phyloP scores from a whole-genome alignment of 257 asterid species.

The Solanum stenotomum region DNA sequence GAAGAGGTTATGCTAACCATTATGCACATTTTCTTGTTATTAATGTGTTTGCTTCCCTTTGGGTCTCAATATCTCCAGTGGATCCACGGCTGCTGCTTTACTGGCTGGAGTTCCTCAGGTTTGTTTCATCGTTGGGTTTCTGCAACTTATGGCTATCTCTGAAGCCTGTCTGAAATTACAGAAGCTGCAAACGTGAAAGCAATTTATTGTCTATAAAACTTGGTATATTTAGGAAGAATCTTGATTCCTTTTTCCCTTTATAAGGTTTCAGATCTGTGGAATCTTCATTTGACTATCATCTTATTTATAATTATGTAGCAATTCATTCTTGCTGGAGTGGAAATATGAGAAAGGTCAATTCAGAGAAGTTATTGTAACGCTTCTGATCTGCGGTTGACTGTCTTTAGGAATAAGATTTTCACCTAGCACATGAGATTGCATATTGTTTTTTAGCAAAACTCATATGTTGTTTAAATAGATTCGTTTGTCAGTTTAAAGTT shows the following conservation, averaged over 20 bases:
- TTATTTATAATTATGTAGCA: background rate
- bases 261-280: background rate
- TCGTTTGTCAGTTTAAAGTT: background rate
- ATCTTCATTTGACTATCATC: background rate
- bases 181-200: background rate
- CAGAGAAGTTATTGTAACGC: background rate
- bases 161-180: background rate
- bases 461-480: background rate
- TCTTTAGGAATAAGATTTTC: background rate
- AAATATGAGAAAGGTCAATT: background rate
- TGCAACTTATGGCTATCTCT: background rate
- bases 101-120: constrained; percentile 95
- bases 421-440: background rate
- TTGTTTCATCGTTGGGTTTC: constrained; percentile 13
- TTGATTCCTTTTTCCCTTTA: background rate
- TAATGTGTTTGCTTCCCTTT: background rate
- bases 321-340: background rate
- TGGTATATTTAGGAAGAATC: background rate
- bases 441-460: background rate
- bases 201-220: background rate
- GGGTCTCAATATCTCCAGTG: constrained; percentile 39
- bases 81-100: constrained; percentile 90
- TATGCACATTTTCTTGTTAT: constrained; percentile 1
- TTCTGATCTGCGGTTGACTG: background rate
- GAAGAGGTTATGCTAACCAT: background rate